Conservation (phyloP, 2,329 filamentous ascomycete genomes). For the Aspergillus uvarum region DNA sequence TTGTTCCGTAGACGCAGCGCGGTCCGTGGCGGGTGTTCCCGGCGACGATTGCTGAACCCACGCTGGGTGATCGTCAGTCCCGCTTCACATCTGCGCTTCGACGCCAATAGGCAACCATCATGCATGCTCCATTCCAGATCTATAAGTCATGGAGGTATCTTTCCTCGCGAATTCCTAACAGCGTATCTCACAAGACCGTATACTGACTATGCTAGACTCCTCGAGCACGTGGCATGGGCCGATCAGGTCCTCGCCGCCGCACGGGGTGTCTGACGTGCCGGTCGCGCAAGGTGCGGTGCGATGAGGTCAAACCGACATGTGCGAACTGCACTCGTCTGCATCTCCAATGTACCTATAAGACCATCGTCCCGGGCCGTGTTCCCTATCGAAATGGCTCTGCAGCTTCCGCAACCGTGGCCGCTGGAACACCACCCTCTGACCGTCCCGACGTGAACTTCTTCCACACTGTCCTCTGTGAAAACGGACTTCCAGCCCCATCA, state of each 20-base stretch:
- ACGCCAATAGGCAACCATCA: not conserved
- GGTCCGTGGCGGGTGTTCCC: not conserved
- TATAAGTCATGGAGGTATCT: slow-evolving; percentile 9
- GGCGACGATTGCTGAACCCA: not conserved
- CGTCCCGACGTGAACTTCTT: slow-evolving; percentile 30
- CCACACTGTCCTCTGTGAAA: slow-evolving; percentile 29
- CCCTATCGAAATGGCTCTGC: not conserved
- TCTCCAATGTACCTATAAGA: slow-evolving; percentile 32
- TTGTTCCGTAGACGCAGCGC: not conserved
- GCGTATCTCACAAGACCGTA: not conserved
- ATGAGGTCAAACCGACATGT: slow-evolving; percentile 36
- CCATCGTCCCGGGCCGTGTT: slow-evolving; percentile 19
- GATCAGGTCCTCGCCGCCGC: slow-evolving; percentile 36
- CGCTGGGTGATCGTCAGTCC: not conserved
- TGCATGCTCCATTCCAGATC: not conserved
- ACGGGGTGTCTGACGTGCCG: slow-evolving; percentile 39
- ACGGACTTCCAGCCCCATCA: slow-evolving; percentile 14
- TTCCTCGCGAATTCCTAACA: no score
- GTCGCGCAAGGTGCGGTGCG: slow-evolving; percentile 38
- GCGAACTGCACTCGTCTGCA: slow-evolving; percentile 36
- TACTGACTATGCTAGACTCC: slow-evolving; percentile 1
- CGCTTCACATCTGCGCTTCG: slow-evolving; percentile 16
- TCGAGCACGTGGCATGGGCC: slow-evolving; percentile 33
- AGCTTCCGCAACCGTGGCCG: not conserved
- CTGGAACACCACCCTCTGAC: slow-evolving; percentile 3